Evolutionary conservation across 768 basidiomycete species (phyloP).

Genomic region (Lentinula raphanica): DNA sequence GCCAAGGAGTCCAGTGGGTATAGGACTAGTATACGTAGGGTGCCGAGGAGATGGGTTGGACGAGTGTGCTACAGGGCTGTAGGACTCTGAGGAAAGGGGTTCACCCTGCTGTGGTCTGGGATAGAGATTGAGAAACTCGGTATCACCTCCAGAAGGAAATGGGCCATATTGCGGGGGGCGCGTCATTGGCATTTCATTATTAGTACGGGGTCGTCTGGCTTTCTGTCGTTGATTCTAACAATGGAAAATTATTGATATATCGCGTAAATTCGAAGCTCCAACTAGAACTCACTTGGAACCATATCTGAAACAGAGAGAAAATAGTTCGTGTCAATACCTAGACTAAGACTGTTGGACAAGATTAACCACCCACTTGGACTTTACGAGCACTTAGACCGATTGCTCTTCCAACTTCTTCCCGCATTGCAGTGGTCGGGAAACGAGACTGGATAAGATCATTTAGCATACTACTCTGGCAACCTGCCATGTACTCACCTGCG

Average conservation of each 20-base stretch:
- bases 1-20: constrained; percentile 40
- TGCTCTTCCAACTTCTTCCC: constrained; percentile 80
- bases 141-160: constrained; percentile 37
- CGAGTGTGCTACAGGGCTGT: background rate
- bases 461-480: constrained; percentile 9
- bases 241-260: constrained; percentile 17
- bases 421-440: constrained; percentile 82
- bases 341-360: constrained; percentile 14
- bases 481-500: constrained; percentile 51
- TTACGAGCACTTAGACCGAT: constrained; percentile 89
- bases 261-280: constrained; percentile 8
- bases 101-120: constrained; percentile 1
- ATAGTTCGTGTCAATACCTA: background rate
- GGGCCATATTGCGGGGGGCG: constrained; percentile 61
- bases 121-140: constrained; percentile 8
- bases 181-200: constrained; percentile 46
- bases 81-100: background rate
- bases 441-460: constrained; percentile 52
- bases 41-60: background rate
- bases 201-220: constrained; percentile 68
- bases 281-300: constrained; percentile 67
- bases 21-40: constrained; percentile 13
- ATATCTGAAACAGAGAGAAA: constrained; percentile 61
- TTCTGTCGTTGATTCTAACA: constrained; percentile 83
- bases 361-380: constrained; percentile 64